A percentile compares a stretch with the other conserved stretches of the same genome.
Evolutionary conservation across 345 rosid genomes (phyloP).

Genomic region (Eucalyptus rudis): DNA sequence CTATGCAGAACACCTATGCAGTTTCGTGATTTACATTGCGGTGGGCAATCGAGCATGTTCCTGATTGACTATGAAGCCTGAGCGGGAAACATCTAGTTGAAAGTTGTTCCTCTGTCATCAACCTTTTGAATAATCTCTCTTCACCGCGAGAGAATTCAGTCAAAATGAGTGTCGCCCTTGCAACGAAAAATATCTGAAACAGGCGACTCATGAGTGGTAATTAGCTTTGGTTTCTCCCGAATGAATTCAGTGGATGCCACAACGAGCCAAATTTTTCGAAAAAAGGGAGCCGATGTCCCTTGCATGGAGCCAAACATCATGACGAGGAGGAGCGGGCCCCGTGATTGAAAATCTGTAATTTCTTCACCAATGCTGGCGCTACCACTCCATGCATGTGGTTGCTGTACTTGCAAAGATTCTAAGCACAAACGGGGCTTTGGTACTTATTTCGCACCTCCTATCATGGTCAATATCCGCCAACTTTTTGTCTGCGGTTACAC

Average conservation of each 20-base stretch:
- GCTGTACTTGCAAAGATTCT: neutral
- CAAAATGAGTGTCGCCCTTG: neutral
- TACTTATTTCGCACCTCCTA: neutral
- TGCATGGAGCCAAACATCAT: neutral
- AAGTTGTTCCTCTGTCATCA: neutral
- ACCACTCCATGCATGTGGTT: neutral
- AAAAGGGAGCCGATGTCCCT: neutral
- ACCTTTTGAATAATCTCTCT: neutral
- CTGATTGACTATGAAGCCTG: neutral
- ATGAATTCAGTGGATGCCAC: neutral
- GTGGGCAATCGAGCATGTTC: neutral
- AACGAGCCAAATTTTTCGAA: neutral
- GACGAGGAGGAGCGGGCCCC: neutral
- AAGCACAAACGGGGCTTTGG: neutral
- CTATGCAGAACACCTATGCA: neutral
- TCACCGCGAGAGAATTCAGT: neutral
- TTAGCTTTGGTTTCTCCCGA: neutral
- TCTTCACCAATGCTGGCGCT: neutral
- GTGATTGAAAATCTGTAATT: neutral
- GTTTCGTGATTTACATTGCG: neutral
- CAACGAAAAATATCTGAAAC: neutral
- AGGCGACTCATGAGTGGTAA: neutral
- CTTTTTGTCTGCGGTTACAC: neutral
- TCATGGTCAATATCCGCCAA: neutral
- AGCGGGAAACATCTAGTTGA: neutral